Evolutionary conservation across 140 eudicot species (phyloP), one percentile per base, ranked within the genome.

Genomic region (Ambrosia hybrid): DNA sequence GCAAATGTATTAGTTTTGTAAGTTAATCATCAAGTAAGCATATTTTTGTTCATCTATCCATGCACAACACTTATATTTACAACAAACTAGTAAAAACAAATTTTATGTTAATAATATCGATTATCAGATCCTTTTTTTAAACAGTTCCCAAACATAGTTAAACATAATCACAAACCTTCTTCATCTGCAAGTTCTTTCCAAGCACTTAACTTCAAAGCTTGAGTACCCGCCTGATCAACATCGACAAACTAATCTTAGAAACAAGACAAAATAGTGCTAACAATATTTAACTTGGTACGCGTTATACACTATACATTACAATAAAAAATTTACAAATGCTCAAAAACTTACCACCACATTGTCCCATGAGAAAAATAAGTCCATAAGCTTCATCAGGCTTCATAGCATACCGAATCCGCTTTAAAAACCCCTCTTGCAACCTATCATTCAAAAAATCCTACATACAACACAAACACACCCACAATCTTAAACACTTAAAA

Each of bases 341-440:
- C n/a, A n/a, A n/a, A n/a, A n/a, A 21, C 26, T 65, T 84, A 93
- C 98, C 91, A 93, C 90, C 46, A 93, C 98, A 84, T 86, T 93
- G 57, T 93, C 98, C 98, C 97, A 93, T 48, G 98, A 93, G 80
- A 93, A 93, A 93, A 93, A 21, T 88, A 67, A 93, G 97, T 10
- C 98, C 98, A 79, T 90, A 90, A 17, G 98, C 98, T 86, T 93
- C 98, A 74, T 93, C 98, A 57, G 98, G 98, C 86, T 93, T 93
- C 98, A 93, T 93, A 21, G 98, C 98, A 77, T 93, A 93, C 3
- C 98, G 88, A 64, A 90, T 87, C 43, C 97, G 71, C 76, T 88
- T 76, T 51, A 90, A 81, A 80, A 90, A 88, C 34, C 98, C 95
- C 71, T 85, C 95, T 81, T 93, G 96, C 57, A 90, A 76, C 76